Conservation (phyloP, 805 yeast genomes). For the Yamadazyma akitaensis region DNA sequence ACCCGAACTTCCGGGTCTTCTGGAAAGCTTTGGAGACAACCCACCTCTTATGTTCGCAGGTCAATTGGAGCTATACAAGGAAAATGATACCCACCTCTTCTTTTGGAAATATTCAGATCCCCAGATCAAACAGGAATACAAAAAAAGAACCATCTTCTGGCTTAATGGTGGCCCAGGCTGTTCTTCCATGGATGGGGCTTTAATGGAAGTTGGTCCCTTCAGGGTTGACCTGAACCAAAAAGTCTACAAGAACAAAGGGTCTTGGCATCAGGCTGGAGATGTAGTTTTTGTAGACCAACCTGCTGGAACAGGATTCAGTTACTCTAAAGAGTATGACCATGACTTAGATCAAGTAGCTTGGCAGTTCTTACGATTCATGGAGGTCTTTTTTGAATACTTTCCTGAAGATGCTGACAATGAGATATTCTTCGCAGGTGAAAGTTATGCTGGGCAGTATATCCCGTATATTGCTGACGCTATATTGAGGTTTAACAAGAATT, state of each 20-base stretch:
- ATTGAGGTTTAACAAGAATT: constrained; percentile 40
- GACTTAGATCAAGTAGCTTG: constrained; percentile 56
- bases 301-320: constrained; percentile 87
- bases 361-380: constrained; percentile 64
- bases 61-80: constrained; percentile 54
- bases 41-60: constrained; percentile 63
- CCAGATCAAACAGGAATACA: constrained; percentile 26
- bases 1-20: constrained; percentile 36
- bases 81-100: constrained; percentile 57
- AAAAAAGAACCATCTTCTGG: constrained; percentile 69
- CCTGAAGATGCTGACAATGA: constrained; percentile 68
- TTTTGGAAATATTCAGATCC: constrained; percentile 68
- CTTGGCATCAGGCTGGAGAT: constrained; percentile 82
- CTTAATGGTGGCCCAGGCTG: constrained; percentile 99
- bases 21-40: constrained; percentile 25
- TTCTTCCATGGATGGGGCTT: constrained; percentile 95
- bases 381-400: constrained; percentile 62
- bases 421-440: constrained; percentile 85
- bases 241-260: constrained; percentile 59
- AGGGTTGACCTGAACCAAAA: constrained; percentile 47
- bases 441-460: constrained; percentile 95
- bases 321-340: constrained; percentile 49
- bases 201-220: constrained; percentile 90
- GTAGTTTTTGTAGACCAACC: constrained; percentile 92
- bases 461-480: constrained; percentile 79